These are phyloP conservation scores for Arthrobotrys megalospora DNA, from an alignment of 2,329 filamentous ascomycete species.

Conservation along the genomic window DNA sequence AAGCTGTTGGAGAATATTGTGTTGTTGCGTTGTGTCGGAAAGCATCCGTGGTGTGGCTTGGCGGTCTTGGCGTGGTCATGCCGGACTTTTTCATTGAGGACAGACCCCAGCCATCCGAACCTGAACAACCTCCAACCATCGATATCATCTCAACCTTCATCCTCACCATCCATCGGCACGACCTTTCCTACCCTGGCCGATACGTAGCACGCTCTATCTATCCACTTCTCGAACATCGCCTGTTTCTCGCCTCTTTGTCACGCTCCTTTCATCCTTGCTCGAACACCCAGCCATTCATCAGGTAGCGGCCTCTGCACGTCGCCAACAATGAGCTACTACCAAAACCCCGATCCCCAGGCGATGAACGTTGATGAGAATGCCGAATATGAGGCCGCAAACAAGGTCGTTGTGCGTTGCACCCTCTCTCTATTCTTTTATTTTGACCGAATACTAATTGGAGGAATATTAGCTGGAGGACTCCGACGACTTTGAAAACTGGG, in stretches of 20 bases:
- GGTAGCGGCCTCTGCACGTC: slow-evolving; percentile 42
- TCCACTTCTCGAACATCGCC: slow-evolving; percentile 4
- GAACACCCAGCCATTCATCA: slow-evolving; percentile 4
- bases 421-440: not conserved
- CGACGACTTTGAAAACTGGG: slow-evolving; percentile 95
- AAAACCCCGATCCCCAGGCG: slow-evolving; percentile 54
- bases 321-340: slow-evolving; percentile 60
- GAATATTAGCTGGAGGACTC: slow-evolving; percentile 75
- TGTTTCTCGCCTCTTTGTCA: not conserved
- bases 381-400: slow-evolving; percentile 64
- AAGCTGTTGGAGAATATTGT: slow-evolving; percentile 26
- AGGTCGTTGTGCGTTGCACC: slow-evolving; percentile 59
- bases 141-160: not conserved
- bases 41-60: not conserved
- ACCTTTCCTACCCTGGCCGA: not conserved
- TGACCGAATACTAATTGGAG: slow-evolving; percentile 7
- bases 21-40: slow-evolving; percentile 37
- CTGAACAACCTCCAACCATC: slow-evolving; percentile 21
- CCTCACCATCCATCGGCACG: not conserved
- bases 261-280: not conserved
- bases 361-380: slow-evolving; percentile 62
- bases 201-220: not conserved
- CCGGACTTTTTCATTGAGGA: slow-evolving; percentile 20
- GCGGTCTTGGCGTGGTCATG: slow-evolving; percentile 29
- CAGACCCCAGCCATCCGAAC: slow-evolving; percentile 33